These are phyloP conservation scores for Puccinia novopanici DNA, from an alignment of 1,284 basidiomycete species.

Conservation along the genomic window DNA sequence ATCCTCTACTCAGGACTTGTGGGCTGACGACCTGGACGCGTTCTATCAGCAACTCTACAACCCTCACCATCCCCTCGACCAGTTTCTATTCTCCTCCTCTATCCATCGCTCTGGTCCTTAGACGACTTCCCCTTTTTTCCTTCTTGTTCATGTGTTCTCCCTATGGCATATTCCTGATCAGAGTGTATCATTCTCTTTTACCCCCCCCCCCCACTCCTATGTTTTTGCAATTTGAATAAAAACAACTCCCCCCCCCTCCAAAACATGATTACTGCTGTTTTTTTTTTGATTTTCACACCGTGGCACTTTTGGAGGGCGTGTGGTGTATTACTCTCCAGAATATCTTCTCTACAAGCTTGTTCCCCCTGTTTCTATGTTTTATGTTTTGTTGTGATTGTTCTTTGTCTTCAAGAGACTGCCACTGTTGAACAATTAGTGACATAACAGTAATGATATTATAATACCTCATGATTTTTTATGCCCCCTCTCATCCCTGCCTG, in stretches of 20 bases:
- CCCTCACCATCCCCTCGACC: not conserved
- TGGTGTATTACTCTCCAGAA: too few relatives aligned
- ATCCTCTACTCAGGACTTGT: not conserved
- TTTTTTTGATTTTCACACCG: not conserved
- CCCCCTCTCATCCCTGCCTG: too few relatives aligned
- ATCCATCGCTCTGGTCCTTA: not conserved
- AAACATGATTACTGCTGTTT: too few relatives aligned
- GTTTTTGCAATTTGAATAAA: too few relatives aligned
- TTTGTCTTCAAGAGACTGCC: too few relatives aligned
- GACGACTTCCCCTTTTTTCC: not conserved
- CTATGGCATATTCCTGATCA: not conserved
- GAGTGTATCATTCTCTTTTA: not conserved
- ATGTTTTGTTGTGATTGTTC: too few relatives aligned
- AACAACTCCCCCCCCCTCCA: not conserved
- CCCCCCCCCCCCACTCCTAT: too few relatives aligned
- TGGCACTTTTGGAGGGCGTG: too few relatives aligned
- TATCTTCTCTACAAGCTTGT: too few relatives aligned
- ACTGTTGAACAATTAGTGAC: too few relatives aligned
- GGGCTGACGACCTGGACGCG: not conserved
- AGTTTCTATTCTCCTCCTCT: constrained; percentile 5
- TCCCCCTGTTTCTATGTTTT: not conserved
- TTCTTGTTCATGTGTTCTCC: not conserved
- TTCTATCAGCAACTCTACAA: constrained; percentile 10
- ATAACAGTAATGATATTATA: too few relatives aligned
- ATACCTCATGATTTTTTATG: too few relatives aligned